phyloP scores from a whole-genome alignment of 2,329 filamentous ascomycete species.

The Xylaria sp. region DNA sequence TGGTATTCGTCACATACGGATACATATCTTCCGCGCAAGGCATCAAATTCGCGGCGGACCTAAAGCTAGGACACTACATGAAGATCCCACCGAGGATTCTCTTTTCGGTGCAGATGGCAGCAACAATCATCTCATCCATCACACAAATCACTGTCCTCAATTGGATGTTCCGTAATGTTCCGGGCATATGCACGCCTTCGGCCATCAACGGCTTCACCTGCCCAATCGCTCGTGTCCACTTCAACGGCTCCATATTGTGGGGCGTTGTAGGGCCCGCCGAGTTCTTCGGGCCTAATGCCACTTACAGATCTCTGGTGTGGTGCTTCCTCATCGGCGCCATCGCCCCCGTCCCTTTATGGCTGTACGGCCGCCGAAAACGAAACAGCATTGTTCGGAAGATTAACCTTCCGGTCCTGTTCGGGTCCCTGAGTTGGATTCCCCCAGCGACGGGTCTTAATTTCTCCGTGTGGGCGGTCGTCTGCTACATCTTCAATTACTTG shows the following conservation, averaged over 20 bases:
- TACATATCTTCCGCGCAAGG: conserved; percentile 90
- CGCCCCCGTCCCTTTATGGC: conserved; percentile 75
- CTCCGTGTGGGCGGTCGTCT: conserved; percentile 83
- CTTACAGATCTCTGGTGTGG: conserved; percentile 80
- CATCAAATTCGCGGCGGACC: conserved; percentile 84
- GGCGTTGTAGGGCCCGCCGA: conserved; percentile 82
- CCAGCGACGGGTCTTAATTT: conserved; percentile 88
- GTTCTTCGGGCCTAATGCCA: conserved; percentile 78
- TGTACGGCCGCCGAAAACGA: conserved; percentile 65
- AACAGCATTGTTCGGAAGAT: conserved; percentile 73
- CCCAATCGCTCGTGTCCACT: conserved; percentile 84
- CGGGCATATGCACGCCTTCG: conserved; percentile 75
- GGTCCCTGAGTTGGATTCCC: conserved; percentile 83
- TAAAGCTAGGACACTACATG: conserved; percentile 89
- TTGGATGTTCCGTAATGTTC: conserved; percentile 85
- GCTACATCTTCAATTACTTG: conserved; percentile 81
- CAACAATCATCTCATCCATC: conserved; percentile 75
- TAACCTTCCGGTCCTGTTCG: conserved; percentile 83
- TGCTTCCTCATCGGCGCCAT: conserved; percentile 79
- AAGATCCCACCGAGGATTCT: conserved; percentile 81
- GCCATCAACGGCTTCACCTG: conserved; percentile 90
- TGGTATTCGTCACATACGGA: conserved; percentile 91
- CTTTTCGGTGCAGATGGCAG: conserved; percentile 78
- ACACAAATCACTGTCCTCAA: conserved; percentile 86
- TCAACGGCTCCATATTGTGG: conserved; percentile 90